A percentile compares a stretch with the other conserved stretches of the same genome.
Conservation (phyloP, 257 asterid genomes). For the Solanum appendiculatum region DNA sequence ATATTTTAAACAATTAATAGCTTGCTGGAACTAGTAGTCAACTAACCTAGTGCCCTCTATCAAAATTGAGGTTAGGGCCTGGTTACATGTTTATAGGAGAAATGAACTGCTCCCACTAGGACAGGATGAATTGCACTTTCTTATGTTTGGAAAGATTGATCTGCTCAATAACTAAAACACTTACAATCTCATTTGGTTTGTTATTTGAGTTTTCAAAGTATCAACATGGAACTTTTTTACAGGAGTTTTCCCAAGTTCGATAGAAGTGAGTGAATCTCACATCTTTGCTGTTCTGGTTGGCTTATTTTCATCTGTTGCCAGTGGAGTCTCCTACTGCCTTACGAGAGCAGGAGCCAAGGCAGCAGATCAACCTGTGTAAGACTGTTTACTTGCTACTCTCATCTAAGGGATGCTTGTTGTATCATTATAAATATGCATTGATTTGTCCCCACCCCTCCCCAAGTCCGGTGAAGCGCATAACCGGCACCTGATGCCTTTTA, state of each 20-base stretch:
- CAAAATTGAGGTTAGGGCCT: not conserved
- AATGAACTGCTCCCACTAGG: not conserved
- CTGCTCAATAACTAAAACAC: not conserved
- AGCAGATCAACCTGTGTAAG: conserved; percentile 39
- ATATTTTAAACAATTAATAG: not conserved
- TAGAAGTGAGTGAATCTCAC: conserved; percentile 6
- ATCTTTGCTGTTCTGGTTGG: conserved; percentile 21
- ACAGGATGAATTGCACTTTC: not conserved
- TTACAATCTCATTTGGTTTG: not conserved
- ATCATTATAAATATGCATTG: not conserved
- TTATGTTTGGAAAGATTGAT: not conserved
- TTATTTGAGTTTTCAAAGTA: not conserved
- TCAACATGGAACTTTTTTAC: not conserved
- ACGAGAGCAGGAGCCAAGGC: conserved; percentile 36
- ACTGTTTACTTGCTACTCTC: not conserved
- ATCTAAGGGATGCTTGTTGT: not conserved
- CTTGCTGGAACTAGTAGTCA: not conserved
- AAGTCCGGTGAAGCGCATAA: not conserved
- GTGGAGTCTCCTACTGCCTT: conserved; percentile 30
- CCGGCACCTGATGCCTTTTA: not conserved
- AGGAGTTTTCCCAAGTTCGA: conserved; percentile 5
- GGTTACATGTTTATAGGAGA: not conserved
- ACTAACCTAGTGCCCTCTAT: not conserved
- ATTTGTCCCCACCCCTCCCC: not conserved
- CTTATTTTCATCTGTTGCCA: conserved; percentile 20